Base-by-base conservation (phyloP, 257 asterid genomes). In the Prunella vulgaris region DNA sequence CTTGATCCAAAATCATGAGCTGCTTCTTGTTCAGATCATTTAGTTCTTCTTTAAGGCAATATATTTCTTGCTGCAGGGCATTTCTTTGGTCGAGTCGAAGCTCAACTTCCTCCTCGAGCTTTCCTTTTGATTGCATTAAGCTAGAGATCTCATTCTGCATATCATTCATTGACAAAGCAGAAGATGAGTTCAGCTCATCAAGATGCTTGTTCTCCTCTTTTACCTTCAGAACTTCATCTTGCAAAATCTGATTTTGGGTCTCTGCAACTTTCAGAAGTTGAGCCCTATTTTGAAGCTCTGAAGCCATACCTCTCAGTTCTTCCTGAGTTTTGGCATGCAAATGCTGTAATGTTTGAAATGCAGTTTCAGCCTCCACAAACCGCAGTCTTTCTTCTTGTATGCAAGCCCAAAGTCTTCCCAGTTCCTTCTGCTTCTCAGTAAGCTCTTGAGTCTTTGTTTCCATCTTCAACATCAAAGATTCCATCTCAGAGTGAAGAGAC, bases 341-440 rank as follows among this genome's bases (percentile, higher is more conserved):
- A 74, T 88, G 97, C 87, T 87, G 98, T 82, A 94, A 73, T 30
- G 99, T 86, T 67, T 92, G 96, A 70, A 94, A 94, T 44, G 97
- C 98, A 37, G 97, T 89, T 82, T 94, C 98, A 68, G 98, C 98
- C 79, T 92, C 98, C 51, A 92, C 90, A 72, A 92, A 94, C 24
- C 87, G 97, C 80, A 86, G 67, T 10, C 93, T 84, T 74, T 94
- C 99, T 79, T 94, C 99, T 44, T 91, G 98, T 61, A 94, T 71
- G 73, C 96, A 82, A 69, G 85, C 84, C 97, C 97, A 89, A 48
- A 94, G 89, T 51, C 82, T 80, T 52, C 92, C 97, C 40, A 94
- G 65, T 65, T 94, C 97, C 77, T 84, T 82, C 86, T 91, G 93
- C 87, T 89, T 94, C 77, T 87, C 99, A 2, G 90, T 87, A 58